Conservation (phyloP, 75 land plant genomes). For the Pinus albicaulis region DNA sequence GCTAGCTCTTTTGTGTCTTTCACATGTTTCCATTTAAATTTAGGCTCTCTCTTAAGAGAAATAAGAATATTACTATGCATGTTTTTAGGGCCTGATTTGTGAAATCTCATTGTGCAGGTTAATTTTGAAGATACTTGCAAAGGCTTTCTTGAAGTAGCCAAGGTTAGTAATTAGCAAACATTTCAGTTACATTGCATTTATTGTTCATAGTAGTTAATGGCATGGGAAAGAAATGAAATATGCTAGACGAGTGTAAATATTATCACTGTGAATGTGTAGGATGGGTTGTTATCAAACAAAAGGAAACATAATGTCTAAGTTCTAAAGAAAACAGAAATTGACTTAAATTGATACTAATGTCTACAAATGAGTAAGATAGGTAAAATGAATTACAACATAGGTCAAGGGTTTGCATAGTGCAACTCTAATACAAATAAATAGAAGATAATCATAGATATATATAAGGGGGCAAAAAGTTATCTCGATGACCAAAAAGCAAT, state of each 20-base stretch:
- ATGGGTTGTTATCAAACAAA: neutral
- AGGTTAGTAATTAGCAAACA: slow-evolving; percentile 41
- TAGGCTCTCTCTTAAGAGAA: neutral
- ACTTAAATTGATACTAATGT: too few relatives aligned
- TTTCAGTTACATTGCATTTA: neutral
- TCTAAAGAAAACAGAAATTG: neutral
- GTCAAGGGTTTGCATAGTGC: too few relatives aligned
- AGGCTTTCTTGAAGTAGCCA: slow-evolving; percentile 96
- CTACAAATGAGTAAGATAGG: too few relatives aligned
- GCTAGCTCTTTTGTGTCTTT: neutral
- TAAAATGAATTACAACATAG: too few relatives aligned
- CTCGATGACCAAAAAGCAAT: too few relatives aligned
- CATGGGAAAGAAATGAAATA: neutral
- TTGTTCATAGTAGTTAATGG: neutral
- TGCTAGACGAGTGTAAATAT: too few relatives aligned
- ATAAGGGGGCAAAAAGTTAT: too few relatives aligned
- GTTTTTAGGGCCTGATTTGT: neutral
- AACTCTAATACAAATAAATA: too few relatives aligned
- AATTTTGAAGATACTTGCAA: slow-evolving; percentile 99
- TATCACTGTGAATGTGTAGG: neutral
- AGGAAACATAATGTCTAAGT: neutral
- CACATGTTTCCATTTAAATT: neutral
- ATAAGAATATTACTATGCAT: neutral
- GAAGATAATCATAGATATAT: too few relatives aligned
- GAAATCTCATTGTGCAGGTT: slow-evolving; percentile 50